phyloP scores from a whole-genome alignment of 2,329 filamentous ascomycete genomes.

The Zelopaecilomyces penicillatus region DNA sequence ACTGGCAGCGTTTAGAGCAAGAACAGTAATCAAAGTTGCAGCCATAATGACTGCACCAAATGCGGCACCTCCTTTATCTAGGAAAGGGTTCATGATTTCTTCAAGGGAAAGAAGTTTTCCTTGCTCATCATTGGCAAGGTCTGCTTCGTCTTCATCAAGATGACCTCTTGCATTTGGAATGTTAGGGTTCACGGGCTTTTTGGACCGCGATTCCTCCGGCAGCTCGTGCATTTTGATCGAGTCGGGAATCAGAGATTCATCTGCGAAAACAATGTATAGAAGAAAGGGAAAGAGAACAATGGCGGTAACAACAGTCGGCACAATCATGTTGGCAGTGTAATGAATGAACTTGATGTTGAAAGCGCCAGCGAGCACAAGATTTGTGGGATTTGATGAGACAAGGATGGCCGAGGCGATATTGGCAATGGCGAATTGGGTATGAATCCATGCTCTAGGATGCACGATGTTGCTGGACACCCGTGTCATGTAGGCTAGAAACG shows the following conservation, averaged over 20 bases:
- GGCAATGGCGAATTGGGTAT: conserved; percentile 61
- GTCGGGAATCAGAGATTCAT: conserved; percentile 54
- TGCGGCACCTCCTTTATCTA: conserved; percentile 57
- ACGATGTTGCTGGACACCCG: conserved; percentile 64
- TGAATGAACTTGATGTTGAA: conserved; percentile 64
- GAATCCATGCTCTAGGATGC: conserved; percentile 65
- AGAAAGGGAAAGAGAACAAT: conserved; percentile 62
- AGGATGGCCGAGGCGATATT: conserved; percentile 69
- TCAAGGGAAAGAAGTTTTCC: conserved; percentile 53
- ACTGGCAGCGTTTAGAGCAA: conserved; percentile 56
- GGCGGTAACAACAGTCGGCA: conserved; percentile 60
- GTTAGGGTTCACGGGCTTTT: conserved; percentile 61
- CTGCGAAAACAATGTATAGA: conserved; percentile 59
- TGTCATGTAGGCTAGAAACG: conserved; percentile 71
- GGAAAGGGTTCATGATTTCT: conserved; percentile 67
- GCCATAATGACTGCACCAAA: conserved; percentile 61
- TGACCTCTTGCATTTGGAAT: conserved; percentile 56
- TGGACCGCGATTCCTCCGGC: conserved; percentile 44
- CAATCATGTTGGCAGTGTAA: conserved; percentile 71
- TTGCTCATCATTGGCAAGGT: conserved; percentile 37
- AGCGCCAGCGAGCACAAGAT: conserved; percentile 64
- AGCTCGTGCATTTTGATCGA: conserved; percentile 62
- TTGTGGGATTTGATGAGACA: conserved; percentile 71
- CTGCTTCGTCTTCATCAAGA: conserved; percentile 41
- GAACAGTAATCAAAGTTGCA: conserved; percentile 54